Evolutionary conservation across 108 stramenopile species (phyloP).

Genomic region (Nitzschia sp.): DNA sequence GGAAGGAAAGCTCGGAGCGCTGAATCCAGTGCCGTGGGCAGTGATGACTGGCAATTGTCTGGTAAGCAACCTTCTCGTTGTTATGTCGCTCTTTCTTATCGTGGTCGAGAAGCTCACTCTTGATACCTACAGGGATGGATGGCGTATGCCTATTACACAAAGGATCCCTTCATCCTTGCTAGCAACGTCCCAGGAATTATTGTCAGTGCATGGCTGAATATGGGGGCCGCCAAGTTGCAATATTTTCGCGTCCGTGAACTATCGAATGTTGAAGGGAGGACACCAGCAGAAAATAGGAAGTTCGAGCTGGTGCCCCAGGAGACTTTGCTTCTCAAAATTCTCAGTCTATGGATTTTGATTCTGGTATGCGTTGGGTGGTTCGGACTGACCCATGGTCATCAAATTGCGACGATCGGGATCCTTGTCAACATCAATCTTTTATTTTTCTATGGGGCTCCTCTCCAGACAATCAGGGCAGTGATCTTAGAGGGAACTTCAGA

Average conservation of each 20-base stretch:
- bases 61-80: constrained; percentile 9
- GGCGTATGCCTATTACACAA: constrained; percentile 51
- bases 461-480: constrained; percentile 64
- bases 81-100: neutral
- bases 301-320: constrained; percentile 49
- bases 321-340: constrained; percentile 34
- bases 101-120: neutral
- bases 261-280: neutral
- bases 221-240: constrained; percentile 82
- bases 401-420: constrained; percentile 55
- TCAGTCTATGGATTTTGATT: constrained; percentile 38
- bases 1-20: constrained; percentile 34
- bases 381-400: neutral
- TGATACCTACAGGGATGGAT: constrained; percentile 48
- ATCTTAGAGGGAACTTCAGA: constrained; percentile 32
- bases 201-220: constrained; percentile 76
- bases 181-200: constrained; percentile 77
- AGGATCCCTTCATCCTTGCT: constrained; percentile 74
- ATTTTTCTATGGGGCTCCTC: constrained; percentile 84
- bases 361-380: constrained; percentile 50
- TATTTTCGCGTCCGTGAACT: constrained; percentile 33
- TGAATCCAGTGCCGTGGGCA: constrained; percentile 82
- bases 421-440: constrained; percentile 80
- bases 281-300: constrained; percentile 12
- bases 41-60: constrained; percentile 82